Base-by-base conservation (phyloP, 1,284 basidiomycete genomes). In the Leccinum laetum region DNA sequence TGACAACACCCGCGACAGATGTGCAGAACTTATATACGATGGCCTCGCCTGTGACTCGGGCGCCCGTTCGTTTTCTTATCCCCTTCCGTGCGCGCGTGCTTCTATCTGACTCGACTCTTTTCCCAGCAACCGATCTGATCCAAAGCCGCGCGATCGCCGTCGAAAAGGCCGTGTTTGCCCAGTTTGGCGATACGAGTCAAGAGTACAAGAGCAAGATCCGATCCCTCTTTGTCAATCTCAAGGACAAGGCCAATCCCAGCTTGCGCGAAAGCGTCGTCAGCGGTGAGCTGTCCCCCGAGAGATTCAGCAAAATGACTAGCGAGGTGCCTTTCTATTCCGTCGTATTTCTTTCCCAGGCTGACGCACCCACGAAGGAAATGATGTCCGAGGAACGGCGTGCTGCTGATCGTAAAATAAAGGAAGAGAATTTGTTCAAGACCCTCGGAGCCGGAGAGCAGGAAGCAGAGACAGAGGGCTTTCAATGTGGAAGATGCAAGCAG, bases 401-500 rank as follows among this genome's bases (percentile, higher is more conserved):
- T 3, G 88, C 91, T 18, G 91, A 96, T 72, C 86, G 87, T 67
- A 92, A 91, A 73, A 92, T 99, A 68, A 86, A 88, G 63, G 88
- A 93, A 71, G 89, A 94, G 65, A 99, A 99, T 74, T 79, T 99
- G 59, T 94, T 96, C 83, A 93, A 96, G 61, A 92, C 96, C 2
- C 88, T 98, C 16, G 94, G 92, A 3, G 97, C 96, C 0, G 94
- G 86, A 14, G 93, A 96, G 69, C 91, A 89, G 64, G 87, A 94
- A 78, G 96, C 97, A 14, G 97, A 99, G 78, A 99, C 98, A 0
- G 95, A 97, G 71, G 95, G 95, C 1, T 99, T 99, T 92, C 95
- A 99, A 77, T 99, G 98, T 74, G 85, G 88, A 18, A 87, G 94
- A 71, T 99, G 97, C 87, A 94, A 94, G 70, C 90, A 94, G 83